Percentiles rank a stretch among this genome's conserved stretches.
phyloP scores from a whole-genome alignment of 331 rosid genomes.

The Dryas integrifolia region DNA sequence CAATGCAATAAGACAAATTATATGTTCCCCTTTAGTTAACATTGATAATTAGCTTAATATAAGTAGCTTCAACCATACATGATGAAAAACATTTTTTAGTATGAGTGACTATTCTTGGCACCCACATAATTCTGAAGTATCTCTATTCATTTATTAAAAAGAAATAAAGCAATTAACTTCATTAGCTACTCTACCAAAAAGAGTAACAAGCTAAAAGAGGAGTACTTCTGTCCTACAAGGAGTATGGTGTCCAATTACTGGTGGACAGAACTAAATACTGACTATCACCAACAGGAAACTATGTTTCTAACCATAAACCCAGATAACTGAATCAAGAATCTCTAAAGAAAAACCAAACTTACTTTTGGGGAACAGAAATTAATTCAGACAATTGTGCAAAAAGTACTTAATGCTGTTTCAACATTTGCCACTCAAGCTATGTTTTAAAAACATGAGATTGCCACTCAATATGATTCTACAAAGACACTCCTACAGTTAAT shows the following conservation, averaged over 20 bases:
- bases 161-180: background rate
- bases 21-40: background rate
- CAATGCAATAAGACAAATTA: background rate
- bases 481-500: slow-evolving; percentile 12
- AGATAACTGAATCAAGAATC: background rate
- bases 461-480: background rate
- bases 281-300: background rate
- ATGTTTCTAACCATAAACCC: background rate
- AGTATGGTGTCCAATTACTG: background rate
- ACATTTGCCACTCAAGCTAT: background rate
- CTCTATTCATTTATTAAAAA: background rate
- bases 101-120: background rate
- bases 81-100: background rate
- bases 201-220: background rate
- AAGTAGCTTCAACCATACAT: background rate
- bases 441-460: slow-evolving; percentile 11
- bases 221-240: background rate
- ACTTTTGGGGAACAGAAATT: background rate
- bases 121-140: background rate
- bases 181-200: background rate
- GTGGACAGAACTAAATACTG: background rate
- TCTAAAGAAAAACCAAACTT: background rate
- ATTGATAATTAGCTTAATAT: background rate
- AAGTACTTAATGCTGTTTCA: background rate
- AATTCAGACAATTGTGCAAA: background rate